phyloP scores from a whole-genome alignment of 352 stramenopile species.

The Phytophthora quininea region DNA sequence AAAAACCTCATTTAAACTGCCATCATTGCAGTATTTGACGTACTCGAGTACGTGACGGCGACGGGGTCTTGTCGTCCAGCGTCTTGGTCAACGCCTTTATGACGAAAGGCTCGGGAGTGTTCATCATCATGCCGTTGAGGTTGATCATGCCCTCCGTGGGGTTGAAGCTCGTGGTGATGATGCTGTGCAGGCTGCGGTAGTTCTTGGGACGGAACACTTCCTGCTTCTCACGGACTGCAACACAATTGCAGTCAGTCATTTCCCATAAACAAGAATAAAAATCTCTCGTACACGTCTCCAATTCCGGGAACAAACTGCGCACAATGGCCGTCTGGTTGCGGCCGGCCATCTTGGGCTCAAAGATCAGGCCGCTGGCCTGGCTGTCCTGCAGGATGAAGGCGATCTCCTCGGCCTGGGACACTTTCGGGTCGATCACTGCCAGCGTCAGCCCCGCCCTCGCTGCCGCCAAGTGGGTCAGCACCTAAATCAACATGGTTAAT shows the following conservation, averaged over 20 bases:
- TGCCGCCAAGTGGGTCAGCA: slow-evolving; percentile 83
- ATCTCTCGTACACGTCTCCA: slow-evolving; percentile 59
- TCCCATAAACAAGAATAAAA: too few relatives aligned
- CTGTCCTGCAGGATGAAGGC: slow-evolving; percentile 84
- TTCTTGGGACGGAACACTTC: slow-evolving; percentile 80
- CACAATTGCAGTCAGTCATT: too few relatives aligned
- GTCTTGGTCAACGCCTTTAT: slow-evolving; percentile 65
- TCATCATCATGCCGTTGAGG: slow-evolving; percentile 84
- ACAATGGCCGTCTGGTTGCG: slow-evolving; percentile 81
- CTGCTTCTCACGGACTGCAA: slow-evolving; percentile 50
- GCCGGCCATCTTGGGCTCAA: slow-evolving; percentile 82
- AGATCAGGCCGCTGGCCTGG: slow-evolving; percentile 79
- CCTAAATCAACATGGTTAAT: slow-evolving; percentile 23
- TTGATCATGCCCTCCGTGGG: slow-evolving; percentile 75
- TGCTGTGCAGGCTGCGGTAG: slow-evolving; percentile 81
- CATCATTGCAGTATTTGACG: slow-evolving; percentile 13
- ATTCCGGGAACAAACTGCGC: slow-evolving; percentile 74
- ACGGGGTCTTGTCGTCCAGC: slow-evolving; percentile 74
- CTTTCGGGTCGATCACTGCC: slow-evolving; percentile 78
- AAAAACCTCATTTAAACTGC: slow-evolving; percentile 2
- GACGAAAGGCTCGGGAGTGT: slow-evolving; percentile 71
- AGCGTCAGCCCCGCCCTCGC: slow-evolving; percentile 85
- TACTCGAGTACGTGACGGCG: slow-evolving; percentile 82
- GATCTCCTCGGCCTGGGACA: slow-evolving; percentile 77
- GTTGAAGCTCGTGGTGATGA: slow-evolving; percentile 86